phyloP scores from a whole-genome alignment of 2,329 filamentous ascomycete species.

The Setomelanomma holmii region DNA sequence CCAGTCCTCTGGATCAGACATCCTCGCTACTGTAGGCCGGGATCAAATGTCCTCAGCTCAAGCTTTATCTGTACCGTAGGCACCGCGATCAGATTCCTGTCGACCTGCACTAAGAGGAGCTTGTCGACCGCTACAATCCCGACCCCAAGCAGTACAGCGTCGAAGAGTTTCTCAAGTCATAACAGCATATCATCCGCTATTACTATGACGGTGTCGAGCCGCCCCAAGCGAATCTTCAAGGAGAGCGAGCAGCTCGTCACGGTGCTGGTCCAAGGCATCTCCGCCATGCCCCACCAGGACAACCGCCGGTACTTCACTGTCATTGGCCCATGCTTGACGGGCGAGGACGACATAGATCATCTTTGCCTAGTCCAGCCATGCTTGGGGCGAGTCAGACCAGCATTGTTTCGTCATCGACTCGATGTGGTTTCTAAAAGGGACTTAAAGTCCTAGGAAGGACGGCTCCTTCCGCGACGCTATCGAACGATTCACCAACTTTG shows the following conservation, averaged over 20 bases:
- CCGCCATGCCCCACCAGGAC: conserved; percentile 92
- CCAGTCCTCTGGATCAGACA: too few relatives aligned
- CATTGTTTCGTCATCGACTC: too few relatives aligned
- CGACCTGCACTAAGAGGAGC: conserved; percentile 2
- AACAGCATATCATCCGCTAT: neutral
- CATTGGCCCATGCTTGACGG: too few relatives aligned
- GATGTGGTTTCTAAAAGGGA: too few relatives aligned
- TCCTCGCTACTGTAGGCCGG: neutral
- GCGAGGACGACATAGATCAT: too few relatives aligned
- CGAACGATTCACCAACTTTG: too few relatives aligned
- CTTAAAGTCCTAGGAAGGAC: too few relatives aligned
- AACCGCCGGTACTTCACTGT: conserved; percentile 99
- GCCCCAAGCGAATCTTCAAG: conserved; percentile 97
- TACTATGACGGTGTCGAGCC: conserved; percentile 62
- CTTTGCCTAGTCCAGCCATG: too few relatives aligned
- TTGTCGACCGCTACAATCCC: neutral
- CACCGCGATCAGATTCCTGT: conserved; percentile 1
- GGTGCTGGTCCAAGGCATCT: conserved; percentile 96
- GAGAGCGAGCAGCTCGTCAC: conserved; percentile 97
- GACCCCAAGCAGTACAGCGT: conserved; percentile 2
- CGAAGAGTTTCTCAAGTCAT: conserved; percentile 5
- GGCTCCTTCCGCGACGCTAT: too few relatives aligned
- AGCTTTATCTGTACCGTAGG: conserved; percentile 5
- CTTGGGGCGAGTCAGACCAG: too few relatives aligned
- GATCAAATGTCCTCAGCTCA: conserved; percentile 12